Evolutionary conservation across 2,329 filamentous ascomycete species (phyloP).

Genomic region (Botrytis hyacinthi): DNA sequence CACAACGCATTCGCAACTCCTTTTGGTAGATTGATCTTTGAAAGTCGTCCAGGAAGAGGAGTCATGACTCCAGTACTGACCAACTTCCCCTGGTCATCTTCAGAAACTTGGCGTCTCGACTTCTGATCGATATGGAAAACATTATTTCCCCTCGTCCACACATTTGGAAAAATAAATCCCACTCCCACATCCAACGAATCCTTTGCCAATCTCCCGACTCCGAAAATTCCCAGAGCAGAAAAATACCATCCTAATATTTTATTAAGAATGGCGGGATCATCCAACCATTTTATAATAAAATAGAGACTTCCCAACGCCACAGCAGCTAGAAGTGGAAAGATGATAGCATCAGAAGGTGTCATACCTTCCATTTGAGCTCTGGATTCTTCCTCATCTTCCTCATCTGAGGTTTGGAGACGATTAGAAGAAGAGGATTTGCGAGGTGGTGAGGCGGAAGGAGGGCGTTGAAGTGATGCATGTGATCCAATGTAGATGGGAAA

Average conservation of each 20-base stretch:
- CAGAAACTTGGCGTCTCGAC: constrained; percentile 34
- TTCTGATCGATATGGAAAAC: constrained; percentile 48
- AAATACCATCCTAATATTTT: constrained; percentile 83
- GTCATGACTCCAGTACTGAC: constrained; percentile 30
- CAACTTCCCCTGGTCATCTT: constrained; percentile 11
- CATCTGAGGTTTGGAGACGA: constrained; percentile 42
- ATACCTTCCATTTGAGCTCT: constrained; percentile 64
- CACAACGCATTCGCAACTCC: constrained; percentile 43
- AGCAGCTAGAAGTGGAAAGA: constrained; percentile 79
- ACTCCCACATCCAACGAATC: constrained; percentile 65
- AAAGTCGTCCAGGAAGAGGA: constrained; percentile 44
- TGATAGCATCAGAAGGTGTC: constrained; percentile 73
- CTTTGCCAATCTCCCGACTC: constrained; percentile 69
- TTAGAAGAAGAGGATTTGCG: constrained; percentile 28
- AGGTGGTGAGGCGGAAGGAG: constrained; percentile 70
- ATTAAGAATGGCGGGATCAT: constrained; percentile 78
- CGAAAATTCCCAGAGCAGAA: constrained; percentile 73
- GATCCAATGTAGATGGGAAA: constrained; percentile 82
- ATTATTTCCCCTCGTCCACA: constrained; percentile 55
- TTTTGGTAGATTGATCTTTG: constrained; percentile 37
- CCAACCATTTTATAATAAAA: constrained; percentile 82
- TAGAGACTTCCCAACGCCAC: constrained; percentile 73
- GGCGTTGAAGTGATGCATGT: constrained; percentile 80
- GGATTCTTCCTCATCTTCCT: constrained; percentile 54
- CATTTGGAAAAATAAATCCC: constrained; percentile 69